Conservation (phyloP, 192 early-diverging fungal genomes). For the Coemansia sp. region DNA sequence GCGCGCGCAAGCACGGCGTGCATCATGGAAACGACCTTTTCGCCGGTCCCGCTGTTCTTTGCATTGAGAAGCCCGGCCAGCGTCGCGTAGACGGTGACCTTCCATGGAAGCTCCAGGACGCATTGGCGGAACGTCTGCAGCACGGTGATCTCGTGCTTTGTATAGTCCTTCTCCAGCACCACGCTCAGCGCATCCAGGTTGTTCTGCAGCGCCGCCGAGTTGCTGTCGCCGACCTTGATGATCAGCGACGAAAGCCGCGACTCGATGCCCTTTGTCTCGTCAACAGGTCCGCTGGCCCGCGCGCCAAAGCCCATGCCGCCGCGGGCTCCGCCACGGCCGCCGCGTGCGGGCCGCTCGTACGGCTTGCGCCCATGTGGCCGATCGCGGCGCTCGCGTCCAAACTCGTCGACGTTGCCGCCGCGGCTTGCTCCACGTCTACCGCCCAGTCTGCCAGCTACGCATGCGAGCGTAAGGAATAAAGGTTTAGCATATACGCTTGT, state of each 20-base stretch:
- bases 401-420: conserved; percentile 50
- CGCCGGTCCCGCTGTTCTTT: conserved; percentile 61
- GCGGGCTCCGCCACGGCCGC: conserved; percentile 12
- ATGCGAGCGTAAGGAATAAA: too few species aligned
- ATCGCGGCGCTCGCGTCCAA: conserved; percentile 51
- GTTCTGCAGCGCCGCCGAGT: conserved; percentile 60
- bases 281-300: conserved; percentile 1
- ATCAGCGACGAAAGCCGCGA: conserved; percentile 66
- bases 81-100: conserved; percentile 66
- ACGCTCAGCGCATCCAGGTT: conserved; percentile 66
- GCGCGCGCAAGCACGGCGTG: conserved; percentile 56
- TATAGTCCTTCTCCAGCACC: conserved; percentile 68
- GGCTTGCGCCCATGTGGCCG: conserved; percentile 48
- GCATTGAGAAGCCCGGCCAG: conserved; percentile 82
- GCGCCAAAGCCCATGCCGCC: conserved; percentile 11
- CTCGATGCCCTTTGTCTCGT: conserved; percentile 62
- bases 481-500: too few species aligned
- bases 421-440: conserved; percentile 28
- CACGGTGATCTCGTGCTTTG: conserved; percentile 62
- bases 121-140: conserved; percentile 56
- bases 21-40: conserved; percentile 61
- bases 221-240: conserved; percentile 74
- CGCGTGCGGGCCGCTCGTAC: conserved; percentile 47
- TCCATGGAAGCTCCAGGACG: conserved; percentile 43
- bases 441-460: conserved; percentile 48